These are phyloP conservation scores for Rhynchospora tenuis DNA, from an alignment of 176 grass and related monocot genomes.

Conservation along the genomic window DNA sequence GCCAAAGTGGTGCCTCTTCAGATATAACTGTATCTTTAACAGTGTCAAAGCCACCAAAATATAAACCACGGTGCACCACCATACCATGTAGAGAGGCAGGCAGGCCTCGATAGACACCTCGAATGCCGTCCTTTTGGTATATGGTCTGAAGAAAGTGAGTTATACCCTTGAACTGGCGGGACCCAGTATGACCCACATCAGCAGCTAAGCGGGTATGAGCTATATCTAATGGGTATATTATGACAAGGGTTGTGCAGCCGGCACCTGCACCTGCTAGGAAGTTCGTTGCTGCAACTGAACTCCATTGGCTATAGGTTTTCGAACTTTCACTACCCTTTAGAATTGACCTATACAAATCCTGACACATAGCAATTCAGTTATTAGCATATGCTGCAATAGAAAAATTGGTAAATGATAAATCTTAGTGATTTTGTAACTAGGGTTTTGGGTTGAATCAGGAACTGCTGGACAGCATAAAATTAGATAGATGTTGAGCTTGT, in stretches of 20 bases:
- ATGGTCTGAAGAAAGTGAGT: constrained; percentile 80
- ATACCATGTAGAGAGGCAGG: constrained; percentile 76
- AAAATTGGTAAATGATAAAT: neutral
- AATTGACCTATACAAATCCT: constrained; percentile 81
- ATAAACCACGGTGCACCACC: constrained; percentile 84
- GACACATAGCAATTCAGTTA: constrained; percentile 20
- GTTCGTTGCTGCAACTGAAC: constrained; percentile 62
- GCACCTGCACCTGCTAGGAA: constrained; percentile 82
- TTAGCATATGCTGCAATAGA: neutral
- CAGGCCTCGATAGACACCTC: constrained; percentile 76
- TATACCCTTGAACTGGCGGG: constrained; percentile 91
- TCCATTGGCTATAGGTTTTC: constrained; percentile 31
- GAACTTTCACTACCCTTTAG: constrained; percentile 48
- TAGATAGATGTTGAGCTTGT: no score
- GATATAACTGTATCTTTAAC: constrained; percentile 69
- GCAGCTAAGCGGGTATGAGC: constrained; percentile 92
- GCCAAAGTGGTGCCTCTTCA: constrained; percentile 62
- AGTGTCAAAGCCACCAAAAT: constrained; percentile 95
- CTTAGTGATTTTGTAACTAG: neutral
- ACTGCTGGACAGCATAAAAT: no score
- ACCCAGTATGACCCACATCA: constrained; percentile 57
- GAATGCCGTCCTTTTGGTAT: constrained; percentile 67
- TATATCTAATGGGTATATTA: constrained; percentile 95
- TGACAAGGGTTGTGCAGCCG: constrained; percentile 85
- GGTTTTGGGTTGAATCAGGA: neutral